Evolutionary conservation across 2,329 filamentous ascomycete species (phyloP).

Genomic region (Ceratocystis papillata): DNA sequence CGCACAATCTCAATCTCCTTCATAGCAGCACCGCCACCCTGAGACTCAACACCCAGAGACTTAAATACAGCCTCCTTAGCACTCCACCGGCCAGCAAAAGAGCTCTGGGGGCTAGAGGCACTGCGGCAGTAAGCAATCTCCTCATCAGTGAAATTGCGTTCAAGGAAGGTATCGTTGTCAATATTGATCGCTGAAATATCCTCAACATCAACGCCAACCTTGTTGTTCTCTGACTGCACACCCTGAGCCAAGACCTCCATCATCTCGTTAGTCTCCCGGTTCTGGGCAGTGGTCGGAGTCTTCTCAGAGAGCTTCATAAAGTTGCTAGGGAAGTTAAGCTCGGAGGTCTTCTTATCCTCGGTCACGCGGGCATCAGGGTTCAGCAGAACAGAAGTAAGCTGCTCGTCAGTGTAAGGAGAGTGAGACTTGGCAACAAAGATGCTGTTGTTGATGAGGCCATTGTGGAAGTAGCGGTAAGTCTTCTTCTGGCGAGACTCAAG

Average conservation of each 20-base stretch:
- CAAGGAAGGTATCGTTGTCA: slow-evolving; percentile 83
- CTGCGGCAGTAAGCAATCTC: slow-evolving; percentile 82
- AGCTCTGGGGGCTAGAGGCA: slow-evolving; percentile 69
- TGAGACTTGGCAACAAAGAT: slow-evolving; percentile 93
- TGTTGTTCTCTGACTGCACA: slow-evolving; percentile 55
- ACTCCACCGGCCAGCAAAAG: slow-evolving; percentile 90
- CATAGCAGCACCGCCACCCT: slow-evolving; percentile 78
- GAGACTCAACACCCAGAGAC: slow-evolving; percentile 74
- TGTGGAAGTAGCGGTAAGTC: slow-evolving; percentile 97
- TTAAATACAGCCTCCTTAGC: slow-evolving; percentile 99
- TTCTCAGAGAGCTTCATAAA: slow-evolving; percentile 57
- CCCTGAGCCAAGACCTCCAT: slow-evolving; percentile 64
- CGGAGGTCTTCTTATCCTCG: slow-evolving; percentile 74
- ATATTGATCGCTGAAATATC: slow-evolving; percentile 79
- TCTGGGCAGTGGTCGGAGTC: slow-evolving; percentile 38
- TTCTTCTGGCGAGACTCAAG: slow-evolving; percentile 94
- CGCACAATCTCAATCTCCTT: slow-evolving; percentile 89
- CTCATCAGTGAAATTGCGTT: slow-evolving; percentile 80
- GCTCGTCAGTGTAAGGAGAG: slow-evolving; percentile 78
- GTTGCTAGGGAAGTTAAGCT: slow-evolving; percentile 60
- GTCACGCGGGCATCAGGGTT: slow-evolving; percentile 85
- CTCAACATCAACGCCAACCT: slow-evolving; percentile 90
- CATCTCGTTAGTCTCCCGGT: slow-evolving; percentile 58
- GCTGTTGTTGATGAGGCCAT: slow-evolving; percentile 93
- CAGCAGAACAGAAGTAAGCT: slow-evolving; percentile 78